Conservation (phyloP, 495 filamentous ascomycete species). For the Penicillium coprophilum region DNA sequence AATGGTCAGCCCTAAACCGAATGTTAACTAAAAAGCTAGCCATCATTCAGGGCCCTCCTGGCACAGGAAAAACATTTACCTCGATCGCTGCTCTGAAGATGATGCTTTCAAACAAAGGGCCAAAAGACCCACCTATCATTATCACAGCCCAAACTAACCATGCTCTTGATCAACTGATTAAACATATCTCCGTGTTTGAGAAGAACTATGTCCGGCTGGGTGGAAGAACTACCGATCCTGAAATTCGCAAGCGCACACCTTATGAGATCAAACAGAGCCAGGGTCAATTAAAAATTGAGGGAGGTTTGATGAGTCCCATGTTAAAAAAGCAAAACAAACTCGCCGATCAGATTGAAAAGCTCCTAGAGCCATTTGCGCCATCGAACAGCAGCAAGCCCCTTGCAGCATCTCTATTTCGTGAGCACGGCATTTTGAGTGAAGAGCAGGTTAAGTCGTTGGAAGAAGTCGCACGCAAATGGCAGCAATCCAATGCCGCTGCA, state of each 20-base stretch:
- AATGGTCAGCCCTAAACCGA: constrained; percentile 63
- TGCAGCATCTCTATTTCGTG: constrained; percentile 36
- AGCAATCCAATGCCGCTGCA: constrained; percentile 33
- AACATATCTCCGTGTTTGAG: constrained; percentile 63
- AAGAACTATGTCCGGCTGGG: constrained; percentile 74
- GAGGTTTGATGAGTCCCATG: constrained; percentile 34
- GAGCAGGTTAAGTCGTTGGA: constrained; percentile 62
- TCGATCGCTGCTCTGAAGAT: constrained; percentile 70
- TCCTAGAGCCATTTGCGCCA: constrained; percentile 48
- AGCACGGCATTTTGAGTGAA: constrained; percentile 57
- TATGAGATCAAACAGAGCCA: constrained; percentile 53
- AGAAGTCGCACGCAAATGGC: constrained; percentile 52
- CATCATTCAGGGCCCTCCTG: constrained; percentile 88
- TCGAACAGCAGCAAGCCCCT: constrained; percentile 24
- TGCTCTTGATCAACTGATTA: constrained; percentile 82
- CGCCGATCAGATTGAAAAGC: constrained; percentile 42
- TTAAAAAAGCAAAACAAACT: constrained; percentile 45
- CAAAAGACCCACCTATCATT: constrained; percentile 67
- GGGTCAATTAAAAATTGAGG: constrained; percentile 26
- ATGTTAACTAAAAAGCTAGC: constrained; percentile 73
- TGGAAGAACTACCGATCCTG: constrained; percentile 65
- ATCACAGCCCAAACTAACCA: constrained; percentile 90
- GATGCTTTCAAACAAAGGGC: constrained; percentile 61
- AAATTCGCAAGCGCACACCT: constrained; percentile 66
- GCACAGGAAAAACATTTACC: constrained; percentile 84